A percentile compares a stretch with the other conserved stretches of the same genome.
Conservation (phyloP, 441 rosid species). For the Pelargonium hybrid region DNA sequence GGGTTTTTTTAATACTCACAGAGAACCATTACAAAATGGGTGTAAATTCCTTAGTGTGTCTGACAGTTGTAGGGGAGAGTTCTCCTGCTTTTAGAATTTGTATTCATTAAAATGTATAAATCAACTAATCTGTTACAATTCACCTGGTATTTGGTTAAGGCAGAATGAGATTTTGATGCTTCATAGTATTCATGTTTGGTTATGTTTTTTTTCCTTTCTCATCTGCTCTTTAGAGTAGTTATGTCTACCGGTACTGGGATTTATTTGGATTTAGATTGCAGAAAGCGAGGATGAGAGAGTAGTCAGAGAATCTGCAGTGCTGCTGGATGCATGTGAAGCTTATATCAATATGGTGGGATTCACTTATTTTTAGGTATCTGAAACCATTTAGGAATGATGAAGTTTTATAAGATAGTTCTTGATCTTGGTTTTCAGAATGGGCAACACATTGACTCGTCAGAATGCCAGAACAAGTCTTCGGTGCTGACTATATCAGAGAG, state of each 20-base stretch:
- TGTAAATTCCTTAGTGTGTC: too few relatives aligned
- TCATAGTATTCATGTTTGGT: background rate
- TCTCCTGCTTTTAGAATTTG: background rate
- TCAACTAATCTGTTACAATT: background rate
- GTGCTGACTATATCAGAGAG: constrained; percentile 45
- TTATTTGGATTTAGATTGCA: constrained; percentile 42
- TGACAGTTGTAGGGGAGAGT: too few relatives aligned
- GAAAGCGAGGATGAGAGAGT: constrained; percentile 70
- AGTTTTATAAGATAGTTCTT: constrained; percentile 13
- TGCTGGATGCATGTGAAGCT: constrained; percentile 52
- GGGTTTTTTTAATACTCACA: too few relatives aligned
- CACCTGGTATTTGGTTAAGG: background rate
- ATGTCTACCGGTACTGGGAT: constrained; percentile 23
- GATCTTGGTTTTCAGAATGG: constrained; percentile 29
- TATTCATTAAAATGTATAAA: background rate
- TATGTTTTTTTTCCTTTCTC: background rate
- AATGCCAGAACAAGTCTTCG: constrained; percentile 18
- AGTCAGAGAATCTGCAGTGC: constrained; percentile 54
- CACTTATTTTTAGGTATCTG: background rate
- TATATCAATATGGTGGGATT: constrained; percentile 35
- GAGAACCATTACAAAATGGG: too few relatives aligned
- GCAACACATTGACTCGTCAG: constrained; percentile 16
- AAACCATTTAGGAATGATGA: constrained; percentile 4
- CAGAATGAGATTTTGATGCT: background rate
- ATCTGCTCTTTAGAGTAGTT: background rate